Conservation (phyloP, 2,329 filamentous ascomycete species). For the Phyllosticta paracitricarpa region DNA sequence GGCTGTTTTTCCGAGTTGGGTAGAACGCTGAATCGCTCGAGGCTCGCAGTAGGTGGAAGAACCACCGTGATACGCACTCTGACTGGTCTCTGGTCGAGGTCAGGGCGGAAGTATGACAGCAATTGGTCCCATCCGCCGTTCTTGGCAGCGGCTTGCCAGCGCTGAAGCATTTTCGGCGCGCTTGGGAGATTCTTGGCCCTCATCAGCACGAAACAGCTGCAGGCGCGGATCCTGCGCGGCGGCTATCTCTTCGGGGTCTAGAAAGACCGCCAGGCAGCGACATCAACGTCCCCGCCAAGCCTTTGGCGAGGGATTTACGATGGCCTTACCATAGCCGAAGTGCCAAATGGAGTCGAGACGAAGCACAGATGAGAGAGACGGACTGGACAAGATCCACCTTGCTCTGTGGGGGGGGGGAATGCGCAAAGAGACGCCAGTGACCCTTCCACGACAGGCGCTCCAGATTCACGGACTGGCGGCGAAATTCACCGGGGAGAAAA, state of each 20-base stretch:
- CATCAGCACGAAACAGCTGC: conserved; percentile 10
- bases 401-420: not conserved
- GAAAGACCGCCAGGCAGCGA: not conserved
- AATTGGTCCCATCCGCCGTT: not conserved
- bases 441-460: not conserved
- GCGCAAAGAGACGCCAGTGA: not conserved
- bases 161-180: not conserved
- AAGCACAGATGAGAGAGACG: not conserved
- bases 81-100: not conserved
- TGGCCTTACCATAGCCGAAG: not conserved
- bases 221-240: not conserved
- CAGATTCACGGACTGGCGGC: not conserved
- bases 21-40: not conserved
- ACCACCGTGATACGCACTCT: not conserved
- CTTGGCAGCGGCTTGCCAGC: conserved; percentile 8
- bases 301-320: not conserved
- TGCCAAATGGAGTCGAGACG: not conserved
- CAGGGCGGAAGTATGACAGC: not conserved
- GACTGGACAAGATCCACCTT: not conserved
- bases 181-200: conserved; percentile 1
- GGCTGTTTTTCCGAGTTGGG: not conserved
- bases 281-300: not conserved
- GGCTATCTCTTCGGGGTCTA: not conserved
- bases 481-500: not conserved
- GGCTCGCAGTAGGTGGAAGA: conserved; percentile 8